Conservation (phyloP, 2,329 filamentous ascomycete species). For the Cladosporium sp. region DNA sequence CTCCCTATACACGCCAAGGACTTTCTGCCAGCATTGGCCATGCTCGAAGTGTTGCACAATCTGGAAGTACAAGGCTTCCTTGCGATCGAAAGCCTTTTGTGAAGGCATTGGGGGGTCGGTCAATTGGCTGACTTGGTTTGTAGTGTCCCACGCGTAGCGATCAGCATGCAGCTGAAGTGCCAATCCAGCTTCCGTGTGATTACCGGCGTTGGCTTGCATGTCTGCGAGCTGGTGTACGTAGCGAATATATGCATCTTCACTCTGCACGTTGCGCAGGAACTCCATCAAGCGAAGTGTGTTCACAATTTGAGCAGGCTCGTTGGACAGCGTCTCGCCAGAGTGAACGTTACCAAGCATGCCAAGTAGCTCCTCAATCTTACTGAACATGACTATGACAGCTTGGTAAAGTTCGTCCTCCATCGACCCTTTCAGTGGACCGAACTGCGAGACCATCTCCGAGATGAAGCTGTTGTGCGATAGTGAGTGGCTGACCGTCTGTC, state of each 20-base stretch:
- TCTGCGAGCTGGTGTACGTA: conserved; percentile 89
- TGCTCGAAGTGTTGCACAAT: conserved; percentile 96
- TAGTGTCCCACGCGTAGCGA: conserved; percentile 84
- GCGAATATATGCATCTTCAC: conserved; percentile 92
- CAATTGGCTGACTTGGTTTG: conserved; percentile 60
- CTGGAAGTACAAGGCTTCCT: conserved; percentile 85
- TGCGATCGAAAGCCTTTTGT: conserved; percentile 86
- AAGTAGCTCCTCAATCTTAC: conserved; percentile 82
- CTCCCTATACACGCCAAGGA: conserved; percentile 82
- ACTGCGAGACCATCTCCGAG: conserved; percentile 74
- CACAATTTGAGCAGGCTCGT: conserved; percentile 75
- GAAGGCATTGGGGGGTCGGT: conserved; percentile 72
- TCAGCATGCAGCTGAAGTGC: conserved; percentile 88
- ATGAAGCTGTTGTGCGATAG: conserved; percentile 92
- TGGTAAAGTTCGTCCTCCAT: conserved; percentile 69
- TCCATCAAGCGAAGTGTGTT: conserved; percentile 91
- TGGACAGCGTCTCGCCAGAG: conserved; percentile 59
- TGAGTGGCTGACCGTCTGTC: conserved; percentile 73
- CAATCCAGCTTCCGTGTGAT: conserved; percentile 82
- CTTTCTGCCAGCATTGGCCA: conserved; percentile 88
- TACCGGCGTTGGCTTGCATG: conserved; percentile 69
- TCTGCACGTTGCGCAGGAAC: conserved; percentile 93
- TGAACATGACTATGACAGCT: conserved; percentile 73
- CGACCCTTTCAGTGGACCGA: conserved; percentile 63
- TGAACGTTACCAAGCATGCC: conserved; percentile 89